These are phyloP conservation scores for Didymella exigua DNA, from an alignment of 2,329 filamentous ascomycete species.

Conservation along the genomic window DNA sequence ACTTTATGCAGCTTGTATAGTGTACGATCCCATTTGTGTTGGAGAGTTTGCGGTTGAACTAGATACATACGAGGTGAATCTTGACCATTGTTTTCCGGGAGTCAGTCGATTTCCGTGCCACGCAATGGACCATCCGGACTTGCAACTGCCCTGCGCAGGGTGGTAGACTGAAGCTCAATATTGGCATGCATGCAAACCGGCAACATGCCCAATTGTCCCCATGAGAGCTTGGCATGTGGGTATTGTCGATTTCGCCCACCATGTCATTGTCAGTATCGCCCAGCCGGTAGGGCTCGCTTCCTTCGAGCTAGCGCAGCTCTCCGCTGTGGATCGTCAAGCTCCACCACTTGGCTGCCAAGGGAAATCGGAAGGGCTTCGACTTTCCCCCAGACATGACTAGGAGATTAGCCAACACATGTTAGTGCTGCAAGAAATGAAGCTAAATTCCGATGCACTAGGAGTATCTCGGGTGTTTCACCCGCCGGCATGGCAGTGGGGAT, in stretches of 20 bases:
- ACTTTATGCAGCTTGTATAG: neutral
- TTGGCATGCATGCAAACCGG: neutral
- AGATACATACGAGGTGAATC: neutral
- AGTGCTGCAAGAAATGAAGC: neutral
- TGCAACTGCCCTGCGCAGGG: neutral
- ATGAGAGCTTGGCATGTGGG: too few relatives aligned
- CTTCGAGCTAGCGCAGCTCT: neutral
- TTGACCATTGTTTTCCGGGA: neutral
- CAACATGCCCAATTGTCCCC: too few relatives aligned
- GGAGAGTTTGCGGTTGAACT: neutral
- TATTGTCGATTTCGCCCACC: neutral
- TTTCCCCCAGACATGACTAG: neutral
- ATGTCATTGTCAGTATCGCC: neutral
- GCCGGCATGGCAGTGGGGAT: neutral
- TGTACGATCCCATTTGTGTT: neutral
- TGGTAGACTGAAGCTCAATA: neutral
- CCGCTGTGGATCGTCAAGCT: neutral
- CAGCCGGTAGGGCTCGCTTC: neutral
- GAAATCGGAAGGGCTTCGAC: neutral
- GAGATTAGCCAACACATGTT: neutral
- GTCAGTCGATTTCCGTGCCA: neutral
- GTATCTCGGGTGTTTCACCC: neutral
- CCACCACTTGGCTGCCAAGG: slow-evolving; percentile 7
- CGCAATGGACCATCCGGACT: neutral
- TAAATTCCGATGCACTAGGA: neutral